Conservation (phyloP, 2,329 filamentous ascomycete genomes). For the Septoria petroselini region DNA sequence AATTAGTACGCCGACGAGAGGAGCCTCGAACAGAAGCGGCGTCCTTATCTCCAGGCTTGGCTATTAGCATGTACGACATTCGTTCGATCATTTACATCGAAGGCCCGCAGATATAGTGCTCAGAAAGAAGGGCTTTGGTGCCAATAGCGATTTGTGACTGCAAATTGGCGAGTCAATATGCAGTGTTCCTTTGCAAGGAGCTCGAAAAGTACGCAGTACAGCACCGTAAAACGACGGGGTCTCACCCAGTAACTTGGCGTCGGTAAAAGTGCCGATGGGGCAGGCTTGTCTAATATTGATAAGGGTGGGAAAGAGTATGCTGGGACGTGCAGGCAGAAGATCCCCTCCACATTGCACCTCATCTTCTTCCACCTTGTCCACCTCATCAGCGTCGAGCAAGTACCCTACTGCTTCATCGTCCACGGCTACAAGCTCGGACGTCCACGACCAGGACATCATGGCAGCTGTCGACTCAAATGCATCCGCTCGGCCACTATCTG, state of each 20-base stretch:
- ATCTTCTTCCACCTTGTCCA: constrained; percentile 29
- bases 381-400: constrained; percentile 24
- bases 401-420: constrained; percentile 30
- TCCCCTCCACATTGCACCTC: constrained; percentile 33
- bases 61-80: no score
- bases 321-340: constrained; percentile 33
- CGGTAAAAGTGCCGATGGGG: constrained; percentile 34
- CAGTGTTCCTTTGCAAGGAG: no score
- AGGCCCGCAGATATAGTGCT: no score
- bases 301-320: constrained; percentile 26
- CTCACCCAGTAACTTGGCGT: constrained; percentile 36
- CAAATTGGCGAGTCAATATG: no score
- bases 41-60: no score
- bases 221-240: constrained; percentile 25
- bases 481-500: constrained; percentile 51
- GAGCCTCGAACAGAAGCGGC: no score
- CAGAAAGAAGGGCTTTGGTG: no score
- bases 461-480: constrained; percentile 41
- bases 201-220: constrained; percentile 19
- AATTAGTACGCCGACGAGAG: no score
- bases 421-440: no score
- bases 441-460: constrained; percentile 52
- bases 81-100: no score
- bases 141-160: no score
- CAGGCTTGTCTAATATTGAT: constrained; percentile 29